These are phyloP conservation scores for Dictyostelium firmibasis DNA, from an alignment of 78 protist species.

Conservation along the genomic window DNA sequence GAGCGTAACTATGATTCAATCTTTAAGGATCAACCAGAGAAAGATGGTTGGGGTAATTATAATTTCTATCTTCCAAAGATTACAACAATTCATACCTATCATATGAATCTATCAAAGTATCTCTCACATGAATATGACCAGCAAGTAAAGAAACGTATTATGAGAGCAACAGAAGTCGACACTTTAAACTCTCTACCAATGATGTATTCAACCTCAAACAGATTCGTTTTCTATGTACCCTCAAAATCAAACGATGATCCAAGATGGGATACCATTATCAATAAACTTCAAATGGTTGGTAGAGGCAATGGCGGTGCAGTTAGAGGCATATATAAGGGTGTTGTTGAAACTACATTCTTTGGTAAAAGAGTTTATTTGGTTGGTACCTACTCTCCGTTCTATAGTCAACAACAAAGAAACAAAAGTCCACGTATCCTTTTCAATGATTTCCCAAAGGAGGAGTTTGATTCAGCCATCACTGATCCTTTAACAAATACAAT, in stretches of 20 bases:
- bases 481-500: background rate
- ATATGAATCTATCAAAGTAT: background rate
- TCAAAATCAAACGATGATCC: slow-evolving; percentile 21
- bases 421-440: background rate
- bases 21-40: background rate
- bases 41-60: slow-evolving; percentile 35
- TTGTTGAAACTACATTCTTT: background rate
- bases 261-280: slow-evolving; percentile 16
- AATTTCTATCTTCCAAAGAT: slow-evolving; percentile 10
- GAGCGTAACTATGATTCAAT: background rate
- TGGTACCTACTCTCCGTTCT: slow-evolving; percentile 13
- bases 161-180: background rate
- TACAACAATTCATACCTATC: background rate
- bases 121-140: background rate
- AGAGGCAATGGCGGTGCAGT: slow-evolving; percentile 61
- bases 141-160: background rate
- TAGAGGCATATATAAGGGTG: slow-evolving; percentile 45
- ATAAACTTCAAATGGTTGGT: slow-evolving; percentile 16
- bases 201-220: background rate
- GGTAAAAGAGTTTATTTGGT: slow-evolving; percentile 18
- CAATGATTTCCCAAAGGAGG: background rate
- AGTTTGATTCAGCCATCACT: background rate
- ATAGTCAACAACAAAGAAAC: background rate
- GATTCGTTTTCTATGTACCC: background rate
- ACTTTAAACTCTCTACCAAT: slow-evolving; percentile 1